A percentile compares a stretch with the other conserved stretches of the same genome.
Evolutionary conservation across 2,329 filamentous ascomycete species (phyloP).

Genomic region (Lecanoromycetidae sp.): DNA sequence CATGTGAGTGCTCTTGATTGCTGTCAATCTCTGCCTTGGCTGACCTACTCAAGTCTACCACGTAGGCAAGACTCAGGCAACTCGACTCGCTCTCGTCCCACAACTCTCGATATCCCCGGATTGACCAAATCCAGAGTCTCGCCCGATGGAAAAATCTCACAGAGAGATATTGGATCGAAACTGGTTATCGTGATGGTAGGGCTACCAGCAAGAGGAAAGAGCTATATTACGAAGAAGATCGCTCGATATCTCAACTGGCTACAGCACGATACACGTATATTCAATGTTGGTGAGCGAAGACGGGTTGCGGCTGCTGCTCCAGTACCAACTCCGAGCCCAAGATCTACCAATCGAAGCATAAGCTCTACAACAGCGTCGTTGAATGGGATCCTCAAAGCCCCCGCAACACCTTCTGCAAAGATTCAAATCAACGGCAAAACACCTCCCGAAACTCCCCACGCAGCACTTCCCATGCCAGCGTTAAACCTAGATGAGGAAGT

Average conservation of each 20-base stretch:
- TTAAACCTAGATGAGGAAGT: background rate
- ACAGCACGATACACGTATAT: conserved; percentile 89
- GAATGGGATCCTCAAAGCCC: conserved; percentile 23
- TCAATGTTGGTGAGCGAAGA: conserved; percentile 90
- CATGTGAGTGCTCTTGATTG: conserved; percentile 38
- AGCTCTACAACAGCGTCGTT: conserved; percentile 23
- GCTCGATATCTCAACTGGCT: conserved; percentile 93
- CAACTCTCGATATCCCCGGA: conserved; percentile 91
- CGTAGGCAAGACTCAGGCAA: conserved; percentile 61
- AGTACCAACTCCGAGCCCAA: conserved; percentile 10
- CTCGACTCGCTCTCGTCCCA: conserved; percentile 71
- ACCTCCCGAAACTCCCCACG: conserved; percentile 18
- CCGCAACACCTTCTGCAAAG: conserved; percentile 37
- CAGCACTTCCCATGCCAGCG: conserved; percentile 13
- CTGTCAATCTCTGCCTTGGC: conserved; percentile 10
- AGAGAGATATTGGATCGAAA: conserved; percentile 90
- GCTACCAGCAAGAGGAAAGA: conserved; percentile 87
- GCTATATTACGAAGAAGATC: conserved; percentile 97
- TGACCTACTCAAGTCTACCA: conserved; percentile 42
- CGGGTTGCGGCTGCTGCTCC: conserved; percentile 57
- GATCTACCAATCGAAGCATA: conserved; percentile 22
- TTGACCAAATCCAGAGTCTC: conserved; percentile 92
- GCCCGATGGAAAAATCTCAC: conserved; percentile 85
- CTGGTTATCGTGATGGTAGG: conserved; percentile 98
- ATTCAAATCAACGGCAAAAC: conserved; percentile 49